Base-by-base conservation (phyloP, 257 asterid genomes). In the Solanum raphanifolium region DNA sequence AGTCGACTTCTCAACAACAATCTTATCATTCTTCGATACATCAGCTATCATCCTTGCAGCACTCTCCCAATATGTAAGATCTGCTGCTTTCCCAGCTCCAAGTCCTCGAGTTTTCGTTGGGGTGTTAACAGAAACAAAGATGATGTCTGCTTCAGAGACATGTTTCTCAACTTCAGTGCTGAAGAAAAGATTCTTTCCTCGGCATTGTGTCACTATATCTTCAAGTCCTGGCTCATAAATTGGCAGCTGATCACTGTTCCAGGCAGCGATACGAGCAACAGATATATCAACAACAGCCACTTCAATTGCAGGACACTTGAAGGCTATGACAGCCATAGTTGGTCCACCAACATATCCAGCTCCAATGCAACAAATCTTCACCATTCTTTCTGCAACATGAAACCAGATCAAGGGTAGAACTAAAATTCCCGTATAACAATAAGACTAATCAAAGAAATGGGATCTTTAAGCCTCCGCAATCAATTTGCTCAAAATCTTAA, bases 291-390 rank as follows among this genome's bases (percentile, higher is more conserved):
- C 92, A 13, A 86, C 92, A 20, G 87, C 88, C 73, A 91, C 92
- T 87, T 91, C 89, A 86, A 91, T 87, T 73, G 88, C 10, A 46
- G 92, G 92, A 74, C 89, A 87, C 82, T 90, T 90, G 32, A 87
- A 86, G 76, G 91, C 92, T 11, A 86, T 91, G 83, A 91, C 92
- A 18, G 90, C 91, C 92, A 91, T 89, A 5, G 92, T 89, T 27
- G 90, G 92, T 21, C 91, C 92, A 69, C 92, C 92, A 65, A 90
- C 92, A 89, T 90, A 90, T 43, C 91, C 91, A 32, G 91, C 91
- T 83, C 91, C 92, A 66, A 91, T 91, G 43, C 90, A 91, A 16
- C 90, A 91, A 68, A 91, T 91, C 90, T 90, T 89, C 91, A 89
- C 91, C 92, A 89, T 90, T 89, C 13, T 87, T 48, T 68, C 89